phyloP scores from a whole-genome alignment of 2,329 filamentous ascomycete genomes.

The Alternaria ethzedia region DNA sequence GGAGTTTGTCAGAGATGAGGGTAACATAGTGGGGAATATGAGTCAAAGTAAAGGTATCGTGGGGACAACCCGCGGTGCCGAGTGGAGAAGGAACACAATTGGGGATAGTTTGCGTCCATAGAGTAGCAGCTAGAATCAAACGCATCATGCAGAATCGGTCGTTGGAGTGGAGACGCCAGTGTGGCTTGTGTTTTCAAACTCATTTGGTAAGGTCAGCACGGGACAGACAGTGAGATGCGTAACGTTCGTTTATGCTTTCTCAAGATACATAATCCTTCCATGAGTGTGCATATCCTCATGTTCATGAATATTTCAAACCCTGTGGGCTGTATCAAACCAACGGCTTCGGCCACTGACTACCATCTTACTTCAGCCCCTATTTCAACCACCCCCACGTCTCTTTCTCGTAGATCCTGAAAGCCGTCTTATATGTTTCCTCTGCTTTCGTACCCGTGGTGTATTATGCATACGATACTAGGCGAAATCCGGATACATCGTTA shows the following conservation, averaged over 20 bases:
- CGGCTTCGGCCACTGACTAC: neutral
- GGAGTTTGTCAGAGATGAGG: neutral
- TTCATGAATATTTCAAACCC: neutral
- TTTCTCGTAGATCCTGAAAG: neutral
- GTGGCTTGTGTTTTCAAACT: neutral
- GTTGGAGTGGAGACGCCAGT: neutral
- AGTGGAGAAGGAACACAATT: neutral
- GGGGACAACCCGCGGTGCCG: neutral
- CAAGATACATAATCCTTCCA: neutral
- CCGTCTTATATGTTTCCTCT: neutral
- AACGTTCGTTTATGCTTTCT: neutral
- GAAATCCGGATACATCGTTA: neutral
- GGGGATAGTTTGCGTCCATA: neutral
- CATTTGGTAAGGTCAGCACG: neutral
- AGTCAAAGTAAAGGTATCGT: neutral
- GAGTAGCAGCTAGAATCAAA: neutral
- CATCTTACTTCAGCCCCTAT: neutral
- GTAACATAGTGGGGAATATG: neutral
- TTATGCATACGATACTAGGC: neutral
- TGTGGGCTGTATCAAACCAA: neutral
- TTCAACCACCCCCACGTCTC: neutral
- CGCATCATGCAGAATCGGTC: neutral
- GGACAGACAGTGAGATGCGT: neutral
- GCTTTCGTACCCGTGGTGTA: neutral
- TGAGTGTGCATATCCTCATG: neutral